Base-by-base conservation (phyloP, 2,329 filamentous ascomycete species). In the Fusarium mundagurra region DNA sequence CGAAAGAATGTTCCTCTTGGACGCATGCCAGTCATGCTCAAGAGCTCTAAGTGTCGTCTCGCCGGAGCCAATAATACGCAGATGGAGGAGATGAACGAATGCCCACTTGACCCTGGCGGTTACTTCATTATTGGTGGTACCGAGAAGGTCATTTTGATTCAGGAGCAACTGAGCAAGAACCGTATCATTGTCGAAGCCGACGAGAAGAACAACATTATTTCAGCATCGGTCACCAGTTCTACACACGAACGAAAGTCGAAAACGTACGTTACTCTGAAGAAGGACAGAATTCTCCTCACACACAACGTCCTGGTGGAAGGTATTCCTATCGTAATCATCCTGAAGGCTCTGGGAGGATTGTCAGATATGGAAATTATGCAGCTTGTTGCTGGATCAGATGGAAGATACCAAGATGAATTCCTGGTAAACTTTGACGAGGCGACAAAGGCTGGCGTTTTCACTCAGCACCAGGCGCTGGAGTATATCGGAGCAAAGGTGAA, bases 91-190 rank as follows among this genome's bases (percentile, higher is more conserved):
- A 92, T 98, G 87, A 96, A 97, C 79, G 96, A 99, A 84, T 99
- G 96, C 79, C 94, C 96, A 20, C 87, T 99, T 45, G 96, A 99
- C 80, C 96, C 97, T 2, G 96, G 96, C 72, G 96, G 96, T 60
- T 99, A 99, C 83, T 99, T 99, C 80, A 96, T 99, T 79, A 95
- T 98, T 75, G 94, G 96, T 78, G 96, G 96, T 53, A 98, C 97
- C 27, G 96, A 99, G 83, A 99, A 99, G 86, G 96, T 99, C 77
- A 99, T 99, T 80, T 86, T 99, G 48, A 97, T 99, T 20, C 96
- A 99, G 83, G 97, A 99, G 81, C 96, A 99, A 84, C 86, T 99
- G 81, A 99, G 96, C 88, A 99, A 99, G 89, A 99, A 99, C 84
- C 92, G 96, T 86, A 94, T 99, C 79, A 98, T 99, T 81, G 96